Evolutionary conservation across 257 asterid species (phyloP).

Genomic region (Solanum medicagineum): DNA sequence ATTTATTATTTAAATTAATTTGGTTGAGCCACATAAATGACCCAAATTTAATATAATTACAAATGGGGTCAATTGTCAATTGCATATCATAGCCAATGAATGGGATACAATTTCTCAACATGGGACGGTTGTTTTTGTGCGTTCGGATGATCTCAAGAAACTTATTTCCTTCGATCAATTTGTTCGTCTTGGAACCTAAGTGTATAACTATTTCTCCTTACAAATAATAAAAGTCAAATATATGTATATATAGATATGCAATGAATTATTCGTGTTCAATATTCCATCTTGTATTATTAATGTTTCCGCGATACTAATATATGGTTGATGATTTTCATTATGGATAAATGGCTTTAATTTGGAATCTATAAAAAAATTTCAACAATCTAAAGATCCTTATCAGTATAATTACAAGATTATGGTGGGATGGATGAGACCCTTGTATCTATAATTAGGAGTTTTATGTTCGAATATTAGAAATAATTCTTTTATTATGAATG

Average conservation of each 20-base stretch:
- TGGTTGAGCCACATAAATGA: too few species aligned
- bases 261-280: neutral
- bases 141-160: neutral
- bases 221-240: too few species aligned
- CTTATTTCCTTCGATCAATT: neutral
- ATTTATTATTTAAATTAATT: too few species aligned
- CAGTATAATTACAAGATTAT: too few species aligned
- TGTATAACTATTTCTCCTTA: neutral
- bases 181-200: neutral
- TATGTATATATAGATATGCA: neutral
- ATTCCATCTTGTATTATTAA: neutral
- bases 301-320: neutral
- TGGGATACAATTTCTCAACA: neutral
- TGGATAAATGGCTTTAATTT: neutral
- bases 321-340: neutral
- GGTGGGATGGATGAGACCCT: neutral
- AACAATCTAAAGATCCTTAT: too few species aligned
- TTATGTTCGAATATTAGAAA: neutral
- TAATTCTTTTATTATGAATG: neutral
- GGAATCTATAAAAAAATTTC: neutral
- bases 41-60: too few species aligned
- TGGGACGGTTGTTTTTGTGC: neutral
- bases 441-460: neutral
- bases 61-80: neutral
- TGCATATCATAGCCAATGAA: neutral